Evolutionary conservation across 225 moss, liverwort and hornwort species (phyloP).

Genomic region (Pseudoscleropodium purum): DNA sequence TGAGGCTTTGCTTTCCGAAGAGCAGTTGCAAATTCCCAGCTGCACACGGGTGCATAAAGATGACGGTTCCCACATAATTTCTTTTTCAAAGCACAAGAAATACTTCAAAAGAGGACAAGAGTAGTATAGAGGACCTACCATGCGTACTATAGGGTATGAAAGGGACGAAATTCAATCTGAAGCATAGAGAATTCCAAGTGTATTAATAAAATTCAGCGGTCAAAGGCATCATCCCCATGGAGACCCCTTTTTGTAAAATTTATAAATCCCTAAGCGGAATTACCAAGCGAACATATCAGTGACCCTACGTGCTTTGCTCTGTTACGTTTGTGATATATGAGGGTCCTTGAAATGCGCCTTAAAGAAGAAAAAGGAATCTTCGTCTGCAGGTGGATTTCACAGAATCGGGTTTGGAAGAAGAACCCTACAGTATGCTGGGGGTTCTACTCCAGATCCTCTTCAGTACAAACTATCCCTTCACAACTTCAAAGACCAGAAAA

Average conservation of each 20-base stretch:
- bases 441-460: neutral
- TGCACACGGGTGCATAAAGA: neutral
- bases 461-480: neutral
- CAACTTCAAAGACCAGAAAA: neutral
- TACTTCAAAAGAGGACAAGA: neutral
- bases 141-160: neutral
- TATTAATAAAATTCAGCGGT: neutral
- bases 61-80: neutral
- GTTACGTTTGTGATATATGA: neutral
- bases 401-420: neutral
- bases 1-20: conserved; percentile 52
- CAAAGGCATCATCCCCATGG: neutral
- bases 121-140: neutral
- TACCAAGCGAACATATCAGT: neutral
- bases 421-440: neutral
- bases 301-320: neutral
- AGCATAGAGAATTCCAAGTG: neutral
- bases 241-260: neutral
- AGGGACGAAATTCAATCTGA: neutral
- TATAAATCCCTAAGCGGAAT: neutral
- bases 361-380: neutral
- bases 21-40: conserved; percentile 54
- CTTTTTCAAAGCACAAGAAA: neutral
- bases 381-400: neutral
- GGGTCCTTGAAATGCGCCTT: neutral